Conservation (phyloP, 768 basidiomycete species). For the Podaxis mareebaensis region DNA sequence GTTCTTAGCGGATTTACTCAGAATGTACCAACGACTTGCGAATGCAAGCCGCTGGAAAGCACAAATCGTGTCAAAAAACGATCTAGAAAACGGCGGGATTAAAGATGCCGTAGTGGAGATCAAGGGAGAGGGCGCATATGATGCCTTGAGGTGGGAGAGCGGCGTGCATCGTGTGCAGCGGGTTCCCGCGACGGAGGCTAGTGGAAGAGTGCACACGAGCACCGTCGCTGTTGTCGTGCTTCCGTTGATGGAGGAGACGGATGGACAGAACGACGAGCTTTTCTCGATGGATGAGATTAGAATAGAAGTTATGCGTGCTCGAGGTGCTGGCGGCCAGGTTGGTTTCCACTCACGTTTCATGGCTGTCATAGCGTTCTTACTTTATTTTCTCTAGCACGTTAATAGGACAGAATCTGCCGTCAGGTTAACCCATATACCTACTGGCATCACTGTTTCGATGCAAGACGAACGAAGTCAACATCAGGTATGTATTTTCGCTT, state of each 20-base stretch:
- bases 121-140: slow-evolving; percentile 77
- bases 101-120: slow-evolving; percentile 82
- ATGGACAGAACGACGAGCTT: slow-evolving; percentile 59
- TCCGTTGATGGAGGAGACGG: slow-evolving; percentile 72
- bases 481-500: slow-evolving; percentile 52
- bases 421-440: slow-evolving; percentile 88
- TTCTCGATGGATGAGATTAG: slow-evolving; percentile 85
- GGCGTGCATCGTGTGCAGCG: slow-evolving; percentile 96
- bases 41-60: no score
- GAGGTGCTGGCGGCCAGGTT: slow-evolving; percentile 97
- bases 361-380: slow-evolving; percentile 3
- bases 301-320: slow-evolving; percentile 91
- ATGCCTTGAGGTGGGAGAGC: slow-evolving; percentile 83
- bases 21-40: no score
- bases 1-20: slow-evolving; percentile 60
- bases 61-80: slow-evolving; percentile 56
- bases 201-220: slow-evolving; percentile 89
- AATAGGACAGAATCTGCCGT: slow-evolving; percentile 99
- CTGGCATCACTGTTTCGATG: slow-evolving; percentile 95
- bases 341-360: slow-evolving; percentile 16
- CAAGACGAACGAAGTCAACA: slow-evolving; percentile 98
- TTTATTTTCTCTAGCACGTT: slow-evolving; percentile 66
- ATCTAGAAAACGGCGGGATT: slow-evolving; percentile 61
- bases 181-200: slow-evolving; percentile 87
- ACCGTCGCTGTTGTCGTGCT: slow-evolving; percentile 87